Base-by-base conservation (phyloP, 2,329 filamentous ascomycete genomes). In the Cladosporium sp. region DNA sequence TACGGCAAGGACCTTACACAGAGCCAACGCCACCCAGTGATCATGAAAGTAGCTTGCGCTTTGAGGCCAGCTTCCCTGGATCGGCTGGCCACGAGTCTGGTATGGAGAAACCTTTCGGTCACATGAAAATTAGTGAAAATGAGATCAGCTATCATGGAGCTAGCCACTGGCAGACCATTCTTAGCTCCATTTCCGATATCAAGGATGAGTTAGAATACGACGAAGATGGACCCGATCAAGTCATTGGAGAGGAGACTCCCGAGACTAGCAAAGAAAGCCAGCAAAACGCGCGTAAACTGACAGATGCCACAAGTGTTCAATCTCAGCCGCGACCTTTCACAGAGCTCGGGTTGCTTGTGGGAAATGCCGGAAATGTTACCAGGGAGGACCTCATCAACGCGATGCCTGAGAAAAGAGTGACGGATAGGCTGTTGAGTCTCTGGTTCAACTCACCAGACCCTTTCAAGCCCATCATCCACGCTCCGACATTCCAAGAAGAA, bases 141-240 rank as follows among this genome's bases (percentile, higher is more conserved):
- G 89, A 89, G 67, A 85, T 85, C 19, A 81, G 88, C 71, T 94
- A 93, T 64, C 74, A 92, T 54, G 89, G 88, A 50, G 85, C 89
- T 57, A 84, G 87, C 49, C 86, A 93, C 67, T 94, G 89, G 88
- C 84, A 87, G 59, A 82, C 84, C 33, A 81, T 94, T 47, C 72
- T 94, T 49, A 77, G 82, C 58, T 87, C 91, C 67, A 67, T 68
- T 25, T 60, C 57, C 20, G 64, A 66, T 6, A 41, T 67, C 38
- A 66, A 65, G 49, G 55, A 60, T 12, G 62, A 66, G 19, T 54
- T 68, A 4, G 61, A 54, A 2, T 59, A 63, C 13, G 60, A 61
- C 7, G 54, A 57, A 19, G 57, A 59, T 2, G 57, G 57, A 11
- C 52, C 55, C 3, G 53, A 58, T 2, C 58, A 60, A 3, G 42